Percentiles rank a stretch among this genome's conserved stretches.
These are phyloP conservation scores for Cyclospora cayetanensis DNA, from an alignment of 169 alveolate genomes.

Conservation along the genomic window DNA sequence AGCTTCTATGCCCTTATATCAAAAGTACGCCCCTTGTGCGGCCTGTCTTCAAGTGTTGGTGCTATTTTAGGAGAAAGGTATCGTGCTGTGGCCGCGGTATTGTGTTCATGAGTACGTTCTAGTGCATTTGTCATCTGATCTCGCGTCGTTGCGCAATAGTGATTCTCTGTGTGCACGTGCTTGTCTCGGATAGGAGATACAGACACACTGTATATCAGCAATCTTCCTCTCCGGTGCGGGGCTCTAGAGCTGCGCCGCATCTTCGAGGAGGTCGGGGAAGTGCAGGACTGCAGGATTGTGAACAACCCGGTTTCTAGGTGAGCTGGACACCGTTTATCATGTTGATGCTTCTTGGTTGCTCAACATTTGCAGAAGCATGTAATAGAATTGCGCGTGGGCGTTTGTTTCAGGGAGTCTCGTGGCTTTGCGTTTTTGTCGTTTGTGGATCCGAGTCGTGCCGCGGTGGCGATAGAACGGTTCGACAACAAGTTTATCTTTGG, in stretches of 20 bases:
- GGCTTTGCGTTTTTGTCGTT: slow-evolving; percentile 71
- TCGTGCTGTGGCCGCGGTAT: slow-evolving; percentile 40
- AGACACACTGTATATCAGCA: slow-evolving; percentile 68
- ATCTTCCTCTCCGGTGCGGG: slow-evolving; percentile 59
- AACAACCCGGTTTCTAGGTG: slow-evolving; percentile 72
- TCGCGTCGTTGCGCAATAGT: neutral
- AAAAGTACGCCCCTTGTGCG: slow-evolving; percentile 67
- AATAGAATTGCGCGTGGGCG: neutral
- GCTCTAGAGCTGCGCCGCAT: slow-evolving; percentile 62
- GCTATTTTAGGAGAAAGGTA: slow-evolving; percentile 10
- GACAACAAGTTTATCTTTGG: slow-evolving; percentile 70
- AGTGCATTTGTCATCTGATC: neutral
- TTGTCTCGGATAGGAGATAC: slow-evolving; percentile 32
- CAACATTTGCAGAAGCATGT: neutral
- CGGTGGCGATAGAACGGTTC: slow-evolving; percentile 62
- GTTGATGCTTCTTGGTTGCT: neutral
- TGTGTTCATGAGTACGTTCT: neutral
- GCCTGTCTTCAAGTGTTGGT: slow-evolving; percentile 1
- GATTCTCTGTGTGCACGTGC: neutral
- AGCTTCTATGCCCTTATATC: slow-evolving; percentile 65
- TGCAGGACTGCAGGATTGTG: slow-evolving; percentile 69
- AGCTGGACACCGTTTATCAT: neutral
- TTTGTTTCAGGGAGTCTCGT: slow-evolving; percentile 65
- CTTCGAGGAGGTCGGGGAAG: slow-evolving; percentile 71
- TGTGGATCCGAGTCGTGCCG: slow-evolving; percentile 46